Percentiles rank a stretch among this genome's conserved stretches.
phyloP scores from a whole-genome alignment of 441 rosid species.

The Omphalea diandra region DNA sequence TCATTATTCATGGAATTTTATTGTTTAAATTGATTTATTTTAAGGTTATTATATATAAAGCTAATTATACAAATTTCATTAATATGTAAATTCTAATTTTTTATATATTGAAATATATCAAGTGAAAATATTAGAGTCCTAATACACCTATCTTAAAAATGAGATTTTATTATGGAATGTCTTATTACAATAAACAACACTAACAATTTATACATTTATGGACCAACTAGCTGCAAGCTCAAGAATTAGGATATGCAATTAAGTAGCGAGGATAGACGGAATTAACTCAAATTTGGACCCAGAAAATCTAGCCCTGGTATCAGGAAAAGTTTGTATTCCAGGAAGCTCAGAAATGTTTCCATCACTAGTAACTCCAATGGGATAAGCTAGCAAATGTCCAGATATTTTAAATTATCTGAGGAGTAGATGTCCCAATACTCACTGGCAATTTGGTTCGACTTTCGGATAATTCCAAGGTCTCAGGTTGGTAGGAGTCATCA shows the following conservation, averaged over 20 bases:
- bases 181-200: too few species aligned
- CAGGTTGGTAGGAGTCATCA: conserved; percentile 41
- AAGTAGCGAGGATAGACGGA: conserved; percentile 53
- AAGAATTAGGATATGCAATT: not conserved
- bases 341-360: conserved; percentile 37
- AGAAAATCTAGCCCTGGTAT: conserved; percentile 45
- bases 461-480: conserved; percentile 35
- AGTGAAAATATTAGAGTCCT: too few species aligned
- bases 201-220: not conserved
- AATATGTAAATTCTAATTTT: too few species aligned
- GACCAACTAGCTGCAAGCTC: conserved; percentile 2
- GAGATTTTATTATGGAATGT: too few species aligned
- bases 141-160: too few species aligned
- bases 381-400: conserved; percentile 64
- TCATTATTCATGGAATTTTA: too few species aligned
- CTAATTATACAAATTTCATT: too few species aligned
- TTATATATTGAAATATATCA: too few species aligned
- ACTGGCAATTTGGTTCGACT: conserved; percentile 34
- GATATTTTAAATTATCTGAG: conserved; percentile 19
- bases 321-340: conserved; percentile 43
- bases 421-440: conserved; percentile 40
- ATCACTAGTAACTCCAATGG: conserved; percentile 30
- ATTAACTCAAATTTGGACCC: conserved; percentile 46
- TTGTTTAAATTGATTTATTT: too few species aligned
- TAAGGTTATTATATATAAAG: too few species aligned